Evolutionary conservation across 257 asterid species (phyloP).

Genomic region (Ligustrum vulgare): DNA sequence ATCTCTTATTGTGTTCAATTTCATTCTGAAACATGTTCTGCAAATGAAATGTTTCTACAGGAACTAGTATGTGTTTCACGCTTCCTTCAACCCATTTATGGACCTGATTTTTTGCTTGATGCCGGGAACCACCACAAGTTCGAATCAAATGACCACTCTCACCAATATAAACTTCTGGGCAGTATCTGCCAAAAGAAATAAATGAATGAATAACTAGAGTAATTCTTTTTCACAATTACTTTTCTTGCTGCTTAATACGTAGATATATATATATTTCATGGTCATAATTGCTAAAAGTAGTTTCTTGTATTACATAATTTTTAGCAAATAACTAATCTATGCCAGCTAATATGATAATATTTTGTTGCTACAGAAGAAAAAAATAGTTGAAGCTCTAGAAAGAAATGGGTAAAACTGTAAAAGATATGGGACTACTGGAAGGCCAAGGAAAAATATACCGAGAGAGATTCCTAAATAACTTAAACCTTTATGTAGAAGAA

Average conservation of each 20-base stretch:
- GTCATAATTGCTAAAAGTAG: background rate
- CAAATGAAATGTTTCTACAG: constrained; percentile 72
- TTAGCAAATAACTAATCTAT: background rate
- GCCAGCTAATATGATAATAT: background rate
- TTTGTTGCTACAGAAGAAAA: too few species aligned
- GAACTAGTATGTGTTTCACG: constrained; percentile 54
- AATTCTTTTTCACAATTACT: background rate
- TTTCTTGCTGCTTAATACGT: background rate
- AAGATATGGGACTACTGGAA: too few species aligned
- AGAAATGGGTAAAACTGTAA: too few species aligned
- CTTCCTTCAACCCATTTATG: constrained; percentile 73
- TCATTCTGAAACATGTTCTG: constrained; percentile 60
- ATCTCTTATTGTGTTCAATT: constrained; percentile 64
- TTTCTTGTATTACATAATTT: background rate
- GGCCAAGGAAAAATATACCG: background rate
- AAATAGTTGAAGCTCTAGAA: too few species aligned
- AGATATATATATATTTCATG: background rate
- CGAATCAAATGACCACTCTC: constrained; percentile 75
- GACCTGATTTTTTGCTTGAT: constrained; percentile 48
- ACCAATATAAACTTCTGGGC: constrained; percentile 84
- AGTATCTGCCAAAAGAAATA: constrained; percentile 46
- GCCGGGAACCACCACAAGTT: constrained; percentile 72
- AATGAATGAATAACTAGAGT: background rate
- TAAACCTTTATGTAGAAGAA: background rate
- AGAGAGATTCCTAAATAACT: background rate